A percentile compares a stretch with the other conserved stretches of the same genome.
Conservation (phyloP, 129 eudicot genomes). For the Sambucus nigra region DNA sequence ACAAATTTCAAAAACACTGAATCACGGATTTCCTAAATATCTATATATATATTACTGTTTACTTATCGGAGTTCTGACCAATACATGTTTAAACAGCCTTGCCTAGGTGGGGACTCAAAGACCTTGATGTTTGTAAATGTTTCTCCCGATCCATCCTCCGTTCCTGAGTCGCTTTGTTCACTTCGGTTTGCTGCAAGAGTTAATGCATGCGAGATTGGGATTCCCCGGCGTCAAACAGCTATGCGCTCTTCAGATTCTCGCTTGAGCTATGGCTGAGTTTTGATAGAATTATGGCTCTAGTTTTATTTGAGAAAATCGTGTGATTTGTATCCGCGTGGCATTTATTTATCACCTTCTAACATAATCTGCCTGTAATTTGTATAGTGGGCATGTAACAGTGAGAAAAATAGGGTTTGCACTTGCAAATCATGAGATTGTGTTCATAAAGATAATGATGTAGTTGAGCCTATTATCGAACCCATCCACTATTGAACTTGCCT, state of each 20-base stretch:
- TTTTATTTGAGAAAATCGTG: constrained; percentile 2
- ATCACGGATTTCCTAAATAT: too few species aligned
- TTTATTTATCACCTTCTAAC: constrained; percentile 28
- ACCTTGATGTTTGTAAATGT: constrained; percentile 85
- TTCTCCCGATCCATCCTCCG: constrained; percentile 71
- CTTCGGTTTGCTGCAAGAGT: constrained; percentile 92
- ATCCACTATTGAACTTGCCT: too few species aligned
- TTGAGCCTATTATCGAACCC: neutral
- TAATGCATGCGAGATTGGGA: constrained; percentile 90
- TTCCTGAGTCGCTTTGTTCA: constrained; percentile 78
- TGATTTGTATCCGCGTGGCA: constrained; percentile 13
- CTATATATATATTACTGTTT: too few species aligned
- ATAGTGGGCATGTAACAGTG: constrained; percentile 18
- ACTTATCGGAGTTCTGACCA: neutral
- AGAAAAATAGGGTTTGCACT: constrained; percentile 10
- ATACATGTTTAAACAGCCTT: constrained; percentile 51
- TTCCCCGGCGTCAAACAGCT: constrained; percentile 81
- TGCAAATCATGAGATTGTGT: constrained; percentile 20
- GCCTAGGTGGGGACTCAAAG: constrained; percentile 97
- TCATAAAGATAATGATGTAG: neutral
- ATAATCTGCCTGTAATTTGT: constrained; percentile 34
- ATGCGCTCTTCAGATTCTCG: constrained; percentile 54
- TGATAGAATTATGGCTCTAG: neutral
- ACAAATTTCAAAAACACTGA: too few species aligned
- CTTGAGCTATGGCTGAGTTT: constrained; percentile 57